Base-by-base conservation (phyloP, 2,329 filamentous ascomycete species). In the Verticillium klebahnii region DNA sequence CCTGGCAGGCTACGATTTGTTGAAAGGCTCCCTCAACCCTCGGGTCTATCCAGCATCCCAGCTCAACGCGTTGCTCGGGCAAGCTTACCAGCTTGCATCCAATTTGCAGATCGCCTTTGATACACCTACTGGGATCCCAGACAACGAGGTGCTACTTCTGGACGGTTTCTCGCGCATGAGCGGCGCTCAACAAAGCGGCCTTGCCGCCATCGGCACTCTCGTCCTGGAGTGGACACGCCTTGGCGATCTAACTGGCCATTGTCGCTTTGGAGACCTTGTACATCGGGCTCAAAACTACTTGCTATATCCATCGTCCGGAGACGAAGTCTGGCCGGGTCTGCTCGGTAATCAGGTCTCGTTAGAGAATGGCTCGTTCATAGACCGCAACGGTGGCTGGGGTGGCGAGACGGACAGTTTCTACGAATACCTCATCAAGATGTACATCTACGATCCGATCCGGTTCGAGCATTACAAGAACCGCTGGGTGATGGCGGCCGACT, bases 361-460 rank as follows among this genome's bases (percentile, higher is more conserved):
- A 64, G 70, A 77, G 1, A 86, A 84, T 3, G 92, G 92, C 23
- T 69, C 78, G 8, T 94, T 96, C 67, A 67, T 83, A 15, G 85
- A 94, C 70, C 82, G 82, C 29, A 69, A 67, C 1, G 92, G 93
- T 59, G 89, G 90, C 55, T 96, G 92, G 92, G 84, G 85, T 45
- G 91, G 89, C 58, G 89, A 90, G 7, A 84, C 84, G 34, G 92
- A 96, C 73, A 91, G 87, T 54, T 96, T 89, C 76, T 96, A 96
- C 76, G 92, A 96, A 75, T 96, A 96, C 69, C 83, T 96, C 36
- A 89, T 96, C 74, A 96, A 96, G 79, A 94, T 95, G 90, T 96
- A 88, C 69, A 75, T 94, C 60, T 96, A 96, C 72, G 89, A 94
- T 70, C 80, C 85, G 0, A 67, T 73, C 6, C 81, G 85, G 3